phyloP scores from a whole-genome alignment of 441 rosid genomes.

The Erodium chrysanthum region DNA sequence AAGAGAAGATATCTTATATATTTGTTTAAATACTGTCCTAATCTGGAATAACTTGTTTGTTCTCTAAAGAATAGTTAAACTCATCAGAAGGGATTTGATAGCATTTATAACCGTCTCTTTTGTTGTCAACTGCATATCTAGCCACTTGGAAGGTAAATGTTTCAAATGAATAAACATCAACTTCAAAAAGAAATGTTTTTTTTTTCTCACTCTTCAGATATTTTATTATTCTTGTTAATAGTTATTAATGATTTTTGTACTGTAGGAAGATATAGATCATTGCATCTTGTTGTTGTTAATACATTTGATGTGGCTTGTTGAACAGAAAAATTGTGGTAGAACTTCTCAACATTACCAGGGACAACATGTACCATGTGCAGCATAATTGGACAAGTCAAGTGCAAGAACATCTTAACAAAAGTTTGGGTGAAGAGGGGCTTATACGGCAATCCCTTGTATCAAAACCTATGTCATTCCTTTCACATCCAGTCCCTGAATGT shows the following conservation, averaged over 20 bases:
- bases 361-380: constrained; percentile 66
- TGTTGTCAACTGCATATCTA: neutral
- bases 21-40: neutral
- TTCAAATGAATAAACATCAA: too few relatives aligned
- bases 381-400: constrained; percentile 60
- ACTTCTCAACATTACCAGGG: constrained; percentile 44
- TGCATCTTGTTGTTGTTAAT: neutral
- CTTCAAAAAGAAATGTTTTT: neutral
- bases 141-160: too few relatives aligned
- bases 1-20: neutral
- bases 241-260: neutral
- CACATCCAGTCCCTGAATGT: constrained; percentile 95
- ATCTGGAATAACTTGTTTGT: neutral
- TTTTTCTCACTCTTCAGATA: neutral
- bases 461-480: constrained; percentile 58
- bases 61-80: neutral
- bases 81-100: neutral
- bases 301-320: constrained; percentile 14
- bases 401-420: constrained; percentile 68
- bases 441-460: constrained; percentile 54
- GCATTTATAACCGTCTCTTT: neutral
- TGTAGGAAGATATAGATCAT: neutral
- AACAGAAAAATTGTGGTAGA: constrained; percentile 61
- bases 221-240: neutral
- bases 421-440: constrained; percentile 69